A percentile compares a stretch with the other conserved stretches of the same genome.
Evolutionary conservation across 169 alveolate species (phyloP).

Genomic region (Plasmodium inui): DNA sequence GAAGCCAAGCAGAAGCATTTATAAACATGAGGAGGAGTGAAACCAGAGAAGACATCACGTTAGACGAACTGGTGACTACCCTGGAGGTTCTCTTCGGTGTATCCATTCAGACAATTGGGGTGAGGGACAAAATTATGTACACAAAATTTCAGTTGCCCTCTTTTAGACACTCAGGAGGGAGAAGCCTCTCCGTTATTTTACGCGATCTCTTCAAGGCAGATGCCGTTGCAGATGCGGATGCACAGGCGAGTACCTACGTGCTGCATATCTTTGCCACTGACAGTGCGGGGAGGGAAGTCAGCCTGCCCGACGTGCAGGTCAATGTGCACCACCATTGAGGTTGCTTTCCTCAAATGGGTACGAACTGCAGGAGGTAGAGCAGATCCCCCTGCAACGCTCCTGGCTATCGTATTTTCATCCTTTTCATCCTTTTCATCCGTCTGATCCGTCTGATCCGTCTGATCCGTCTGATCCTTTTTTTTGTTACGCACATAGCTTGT

Average conservation of each 20-base stretch:
- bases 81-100: conserved; percentile 42
- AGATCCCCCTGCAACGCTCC: neutral
- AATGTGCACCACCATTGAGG: conserved; percentile 5
- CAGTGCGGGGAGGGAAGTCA: conserved; percentile 7
- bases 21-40: neutral
- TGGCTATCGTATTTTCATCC: neutral
- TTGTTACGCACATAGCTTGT: neutral
- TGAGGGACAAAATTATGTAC: conserved; percentile 50
- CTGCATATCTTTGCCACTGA: conserved; percentile 41
- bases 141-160: conserved; percentile 11
- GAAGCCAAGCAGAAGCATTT: neutral
- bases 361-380: neutral
- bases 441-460: too few relatives aligned
- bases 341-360: neutral
- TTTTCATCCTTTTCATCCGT: too few relatives aligned
- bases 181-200: conserved; percentile 18
- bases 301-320: conserved; percentile 44
- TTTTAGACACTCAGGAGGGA: neutral
- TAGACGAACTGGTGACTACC: conserved; percentile 29
- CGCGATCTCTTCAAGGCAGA: neutral
- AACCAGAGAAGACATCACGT: conserved; percentile 25
- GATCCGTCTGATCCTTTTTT: too few relatives aligned
- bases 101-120: conserved; percentile 48
- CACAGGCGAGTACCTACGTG: neutral
- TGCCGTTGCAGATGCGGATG: too few relatives aligned